A percentile compares a stretch with the other conserved stretches of the same genome.
Conservation (phyloP, 495 filamentous ascomycete genomes). For the Clohesyomyces aquaticus region DNA sequence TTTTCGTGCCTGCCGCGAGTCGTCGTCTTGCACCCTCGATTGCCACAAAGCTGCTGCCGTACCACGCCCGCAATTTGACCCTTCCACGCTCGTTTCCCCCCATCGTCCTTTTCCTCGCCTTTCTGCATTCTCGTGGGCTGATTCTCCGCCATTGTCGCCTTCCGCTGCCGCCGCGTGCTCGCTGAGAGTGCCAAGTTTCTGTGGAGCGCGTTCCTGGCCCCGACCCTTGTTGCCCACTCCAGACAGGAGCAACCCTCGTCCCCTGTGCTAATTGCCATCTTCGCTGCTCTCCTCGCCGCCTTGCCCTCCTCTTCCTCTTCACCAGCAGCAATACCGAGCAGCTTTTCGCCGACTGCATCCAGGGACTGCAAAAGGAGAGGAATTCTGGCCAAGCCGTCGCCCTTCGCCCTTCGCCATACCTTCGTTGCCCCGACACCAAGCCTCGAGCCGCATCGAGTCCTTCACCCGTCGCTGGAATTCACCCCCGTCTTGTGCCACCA, state of each 20-base stretch:
- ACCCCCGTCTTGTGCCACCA: constrained; percentile 10
- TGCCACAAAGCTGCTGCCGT: neutral
- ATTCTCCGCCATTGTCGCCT: neutral
- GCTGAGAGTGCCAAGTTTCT: constrained; percentile 7
- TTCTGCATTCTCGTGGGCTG: neutral
- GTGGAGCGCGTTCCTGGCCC: constrained; percentile 30
- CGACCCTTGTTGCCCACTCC: constrained; percentile 12
- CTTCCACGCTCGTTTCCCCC: neutral
- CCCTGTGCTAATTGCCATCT: neutral
- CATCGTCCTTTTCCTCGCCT: neutral
- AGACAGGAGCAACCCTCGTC: constrained; percentile 25
- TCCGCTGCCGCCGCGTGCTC: neutral
- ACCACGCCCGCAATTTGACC: constrained; percentile 7
- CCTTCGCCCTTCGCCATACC: too few species aligned
- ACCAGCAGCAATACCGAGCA: constrained; percentile 36
- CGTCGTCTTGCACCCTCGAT: neutral
- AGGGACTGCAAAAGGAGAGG: constrained; percentile 16
- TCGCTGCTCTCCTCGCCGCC: constrained; percentile 14
- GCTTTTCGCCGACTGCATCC: constrained; percentile 15
- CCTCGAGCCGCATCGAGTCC: constrained; percentile 21
- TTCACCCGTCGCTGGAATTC: constrained; percentile 25
- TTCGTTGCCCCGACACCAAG: constrained; percentile 33
- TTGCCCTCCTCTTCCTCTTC: constrained; percentile 4
- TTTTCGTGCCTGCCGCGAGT: constrained; percentile 20
- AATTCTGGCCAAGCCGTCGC: constrained; percentile 16